Percentiles rank a stretch among this genome's conserved stretches.
These are phyloP conservation scores for Henckelia pumila DNA, from an alignment of 257 asterid species.

Conservation along the genomic window DNA sequence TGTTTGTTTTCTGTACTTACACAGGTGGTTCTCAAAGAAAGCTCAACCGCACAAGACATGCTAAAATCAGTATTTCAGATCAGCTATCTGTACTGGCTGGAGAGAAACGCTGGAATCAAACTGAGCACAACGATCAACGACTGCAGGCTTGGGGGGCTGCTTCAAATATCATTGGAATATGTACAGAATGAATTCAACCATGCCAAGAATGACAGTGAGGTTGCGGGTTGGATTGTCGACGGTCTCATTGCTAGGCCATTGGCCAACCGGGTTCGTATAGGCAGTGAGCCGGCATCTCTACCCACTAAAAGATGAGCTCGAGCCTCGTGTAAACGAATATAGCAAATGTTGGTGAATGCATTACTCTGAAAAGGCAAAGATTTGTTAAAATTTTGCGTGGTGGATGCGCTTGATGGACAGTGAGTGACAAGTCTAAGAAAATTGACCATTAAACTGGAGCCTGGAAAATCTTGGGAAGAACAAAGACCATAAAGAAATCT, in stretches of 20 bases:
- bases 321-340: not conserved
- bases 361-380: not conserved
- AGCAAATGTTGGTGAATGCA: not conserved
- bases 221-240: conserved; percentile 72
- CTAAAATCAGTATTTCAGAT: conserved; percentile 84
- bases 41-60: conserved; percentile 77
- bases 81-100: conserved; percentile 84
- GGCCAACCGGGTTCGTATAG: conserved; percentile 59
- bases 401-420: not conserved
- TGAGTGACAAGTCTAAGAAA: too few relatives aligned
- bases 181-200: conserved; percentile 72
- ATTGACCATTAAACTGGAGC: too few relatives aligned
- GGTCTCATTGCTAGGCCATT: conserved; percentile 89
- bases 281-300: conserved; percentile 35
- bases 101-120: conserved; percentile 74
- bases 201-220: conserved; percentile 60
- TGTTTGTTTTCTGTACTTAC: not conserved
- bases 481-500: too few relatives aligned
- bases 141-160: conserved; percentile 82
- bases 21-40: conserved; percentile 87
- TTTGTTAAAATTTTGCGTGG: not conserved
- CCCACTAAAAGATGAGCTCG: conserved; percentile 37
- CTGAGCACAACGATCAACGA: conserved; percentile 48
- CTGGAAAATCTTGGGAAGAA: too few relatives aligned
- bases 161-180: conserved; percentile 74